Conservation (phyloP, 805 yeast species). For the Scheffersomyces amazonensis region DNA sequence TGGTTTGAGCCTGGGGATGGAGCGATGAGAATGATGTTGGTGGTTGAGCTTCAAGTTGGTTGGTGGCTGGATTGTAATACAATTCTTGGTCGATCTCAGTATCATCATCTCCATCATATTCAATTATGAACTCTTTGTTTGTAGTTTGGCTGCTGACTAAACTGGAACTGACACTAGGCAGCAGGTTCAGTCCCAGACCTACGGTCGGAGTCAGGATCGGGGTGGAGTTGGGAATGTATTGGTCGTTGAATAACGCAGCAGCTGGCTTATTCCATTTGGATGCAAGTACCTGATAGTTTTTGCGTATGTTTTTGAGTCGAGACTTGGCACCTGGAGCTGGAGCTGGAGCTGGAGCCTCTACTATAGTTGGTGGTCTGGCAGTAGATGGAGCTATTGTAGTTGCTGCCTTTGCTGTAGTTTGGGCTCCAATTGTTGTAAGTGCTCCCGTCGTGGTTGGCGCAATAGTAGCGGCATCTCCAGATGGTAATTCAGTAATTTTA, state of each 20-base stretch:
- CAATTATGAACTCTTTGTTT: conserved; percentile 25
- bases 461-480: too few relatives aligned
- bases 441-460: too few relatives aligned
- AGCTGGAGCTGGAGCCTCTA: background rate
- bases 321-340: conserved; percentile 1
- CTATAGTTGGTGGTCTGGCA: background rate
- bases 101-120: conserved; percentile 22
- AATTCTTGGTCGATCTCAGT: conserved; percentile 21
- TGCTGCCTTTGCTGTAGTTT: too few relatives aligned
- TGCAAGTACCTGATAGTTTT: conserved; percentile 19
- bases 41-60: conserved; percentile 27
- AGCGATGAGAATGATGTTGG: conserved; percentile 16
- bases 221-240: too few relatives aligned
- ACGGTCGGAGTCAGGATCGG: too few relatives aligned
- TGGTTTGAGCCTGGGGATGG: background rate
- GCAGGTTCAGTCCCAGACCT: too few relatives aligned
- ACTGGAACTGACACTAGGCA: too few relatives aligned
- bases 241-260: conserved; percentile 12
- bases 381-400: background rate
- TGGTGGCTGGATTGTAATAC: conserved; percentile 29
- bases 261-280: conserved; percentile 34
- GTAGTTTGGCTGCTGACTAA: too few relatives aligned
- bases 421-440: too few relatives aligned
- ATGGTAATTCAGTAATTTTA: too few relatives aligned
- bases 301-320: conserved; percentile 11